Evolutionary conservation across 1,284 basidiomycete genomes (phyloP).

Genomic region (Ceratobasidium sp.): DNA sequence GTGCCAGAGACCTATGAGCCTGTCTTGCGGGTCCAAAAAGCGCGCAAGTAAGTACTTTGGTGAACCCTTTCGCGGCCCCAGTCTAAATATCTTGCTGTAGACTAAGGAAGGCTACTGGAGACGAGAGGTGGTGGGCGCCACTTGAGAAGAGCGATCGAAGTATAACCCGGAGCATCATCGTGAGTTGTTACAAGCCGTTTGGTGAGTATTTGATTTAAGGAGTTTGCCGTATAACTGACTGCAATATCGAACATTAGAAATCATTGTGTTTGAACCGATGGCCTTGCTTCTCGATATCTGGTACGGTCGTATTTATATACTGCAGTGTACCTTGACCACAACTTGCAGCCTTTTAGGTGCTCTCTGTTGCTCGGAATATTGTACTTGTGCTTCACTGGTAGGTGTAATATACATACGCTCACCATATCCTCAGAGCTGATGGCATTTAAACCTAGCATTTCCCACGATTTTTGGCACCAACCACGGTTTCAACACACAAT

Average conservation of each 20-base stretch:
- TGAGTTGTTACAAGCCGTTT: slow-evolving; percentile 76
- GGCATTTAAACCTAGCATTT: slow-evolving; percentile 62
- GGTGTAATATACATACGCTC: neutral
- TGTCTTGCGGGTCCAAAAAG: slow-evolving; percentile 70
- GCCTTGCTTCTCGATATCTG: slow-evolving; percentile 72
- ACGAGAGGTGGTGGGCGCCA: slow-evolving; percentile 67
- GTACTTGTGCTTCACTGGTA: slow-evolving; percentile 60
- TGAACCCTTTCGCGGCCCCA: too few species aligned
- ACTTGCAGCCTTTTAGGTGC: slow-evolving; percentile 60
- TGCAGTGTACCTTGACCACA: slow-evolving; percentile 72
- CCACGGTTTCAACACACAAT: slow-evolving; percentile 70
- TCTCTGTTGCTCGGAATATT: slow-evolving; percentile 77
- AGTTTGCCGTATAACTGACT: slow-evolving; percentile 13
- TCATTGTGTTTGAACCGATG: slow-evolving; percentile 78
- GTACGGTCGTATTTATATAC: slow-evolving; percentile 50
- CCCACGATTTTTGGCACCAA: slow-evolving; percentile 71
- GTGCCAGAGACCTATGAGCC: slow-evolving; percentile 83
- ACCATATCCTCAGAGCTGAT: slow-evolving; percentile 59
- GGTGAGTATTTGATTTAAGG: slow-evolving; percentile 61
- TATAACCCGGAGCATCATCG: slow-evolving; percentile 61
- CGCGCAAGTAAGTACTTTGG: slow-evolving; percentile 52
- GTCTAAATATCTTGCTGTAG: slow-evolving; percentile 44
- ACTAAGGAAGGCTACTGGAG: slow-evolving; percentile 63
- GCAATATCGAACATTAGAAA: slow-evolving; percentile 59
- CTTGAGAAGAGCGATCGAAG: slow-evolving; percentile 62